Evolutionary conservation across 768 basidiomycete genomes (phyloP), one percentile per base, ranked within the genome.

Genomic region (Crassisporium funariophilum): DNA sequence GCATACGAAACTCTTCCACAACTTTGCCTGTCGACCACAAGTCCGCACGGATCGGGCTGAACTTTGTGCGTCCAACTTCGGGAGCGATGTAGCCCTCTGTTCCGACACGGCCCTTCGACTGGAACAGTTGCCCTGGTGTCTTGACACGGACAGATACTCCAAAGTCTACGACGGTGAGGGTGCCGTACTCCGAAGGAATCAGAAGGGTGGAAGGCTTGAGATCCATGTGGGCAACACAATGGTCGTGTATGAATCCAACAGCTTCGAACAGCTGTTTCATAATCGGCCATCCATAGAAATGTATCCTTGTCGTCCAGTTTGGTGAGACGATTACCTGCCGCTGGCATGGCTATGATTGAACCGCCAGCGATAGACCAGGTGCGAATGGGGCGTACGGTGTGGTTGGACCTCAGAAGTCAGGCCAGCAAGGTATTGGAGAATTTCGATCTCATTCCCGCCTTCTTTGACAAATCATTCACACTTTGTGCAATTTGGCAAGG

Each of bases 21-120:
- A 41, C 41, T 25, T 41, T 41, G 41, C 41, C 41, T 27, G 19
- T 19, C 24, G 41, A 41, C 41, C 41, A 41, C 41, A 41, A 41
- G 13, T 41, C 41, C 3, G 41, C 41, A 2, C 25, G 21, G 22
- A 41, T 41, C 6, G 41, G 41, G 17, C 41, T 42, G 23, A 42
- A 42, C 3, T 42, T 42, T 12, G 13, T 29, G 12, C 5, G 2
- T 5, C 29, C 29, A 5, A 31, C 11, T n/a, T 31, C 29, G n/a
- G 29, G 29, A 11, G 29, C 29, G 5, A 31, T 31, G 5, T 31
- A 31, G 11, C 29, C 29, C 29, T 31, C 29, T 31, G 29, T 31
- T 31, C 29, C 5, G 11, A 31, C 29, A 31, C 5, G 29, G n/a
- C 5, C 29, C 29, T 31, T 10, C 5, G n/a, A n/a, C n/a, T n/a